Evolutionary conservation across 495 filamentous ascomycete genomes (phyloP).

Genomic region (Hyaloscypha hepaticicola): DNA sequence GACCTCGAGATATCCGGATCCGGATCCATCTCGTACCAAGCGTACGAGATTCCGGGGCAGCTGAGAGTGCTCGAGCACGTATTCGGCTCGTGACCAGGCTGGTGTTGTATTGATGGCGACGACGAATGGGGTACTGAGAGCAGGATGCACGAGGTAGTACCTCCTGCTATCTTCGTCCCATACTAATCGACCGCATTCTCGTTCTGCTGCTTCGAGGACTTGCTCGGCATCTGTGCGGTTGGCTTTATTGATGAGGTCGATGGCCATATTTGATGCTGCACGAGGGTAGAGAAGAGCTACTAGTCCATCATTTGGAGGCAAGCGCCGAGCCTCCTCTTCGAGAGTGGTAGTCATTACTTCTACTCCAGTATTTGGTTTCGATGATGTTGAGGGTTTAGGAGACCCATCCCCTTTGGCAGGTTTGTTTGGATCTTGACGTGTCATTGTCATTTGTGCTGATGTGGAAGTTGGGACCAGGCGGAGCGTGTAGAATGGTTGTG

Average conservation of each 20-base stretch:
- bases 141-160: conserved; percentile 73
- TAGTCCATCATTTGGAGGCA: conserved; percentile 64
- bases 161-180: conserved; percentile 62
- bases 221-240: conserved; percentile 38
- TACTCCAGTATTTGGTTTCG: conserved; percentile 39
- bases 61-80: conserved; percentile 61
- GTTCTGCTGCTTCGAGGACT: conserved; percentile 62
- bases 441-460: conserved; percentile 51
- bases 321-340: conserved; percentile 54
- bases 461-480: conserved; percentile 54
- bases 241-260: conserved; percentile 59
- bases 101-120: conserved; percentile 49
- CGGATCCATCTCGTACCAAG: conserved; percentile 51
- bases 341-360: conserved; percentile 60
- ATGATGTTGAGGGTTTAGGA: conserved; percentile 14
- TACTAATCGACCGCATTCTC: conserved; percentile 69
- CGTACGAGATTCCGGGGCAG: conserved; percentile 50
- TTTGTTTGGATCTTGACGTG: conserved; percentile 53
- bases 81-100: conserved; percentile 56
- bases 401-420: conserved; percentile 37
- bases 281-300: conserved; percentile 73
- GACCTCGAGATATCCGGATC: conserved; percentile 51
- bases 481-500: conserved; percentile 53
- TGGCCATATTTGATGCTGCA: conserved; percentile 66
- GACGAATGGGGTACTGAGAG: conserved; percentile 57